Evolutionary conservation across 2,329 filamentous ascomycete genomes (phyloP).

Genomic region (Leptodontidium sp.): DNA sequence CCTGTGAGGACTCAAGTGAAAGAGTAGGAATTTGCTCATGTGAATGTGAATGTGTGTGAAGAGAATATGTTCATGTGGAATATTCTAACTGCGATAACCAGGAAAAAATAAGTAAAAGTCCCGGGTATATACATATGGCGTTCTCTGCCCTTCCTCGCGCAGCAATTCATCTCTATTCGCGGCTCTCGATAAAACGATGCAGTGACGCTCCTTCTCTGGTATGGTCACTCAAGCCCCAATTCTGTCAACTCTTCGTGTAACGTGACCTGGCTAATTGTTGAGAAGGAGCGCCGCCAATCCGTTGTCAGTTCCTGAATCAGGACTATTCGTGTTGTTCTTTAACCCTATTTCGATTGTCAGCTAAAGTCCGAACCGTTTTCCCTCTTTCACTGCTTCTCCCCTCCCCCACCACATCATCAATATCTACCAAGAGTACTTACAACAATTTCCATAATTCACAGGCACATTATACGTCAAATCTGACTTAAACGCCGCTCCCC

Average conservation of each 20-base stretch:
- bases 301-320: background rate
- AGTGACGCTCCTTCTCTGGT: background rate
- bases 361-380: background rate
- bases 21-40: too few species aligned
- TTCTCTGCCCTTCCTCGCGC: background rate
- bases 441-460: constrained; percentile 28
- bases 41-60: background rate
- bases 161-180: background rate
- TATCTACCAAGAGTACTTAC: background rate
- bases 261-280: background rate
- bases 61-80: background rate
- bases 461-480: constrained; percentile 20
- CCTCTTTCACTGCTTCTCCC: background rate
- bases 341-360: constrained; percentile 6
- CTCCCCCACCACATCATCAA: background rate
- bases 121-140: background rate
- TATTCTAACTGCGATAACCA: background rate
- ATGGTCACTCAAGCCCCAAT: background rate
- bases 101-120: background rate
- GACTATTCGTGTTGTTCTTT: constrained; percentile 13
- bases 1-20: too few species aligned
- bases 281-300: background rate
- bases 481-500: constrained; percentile 25
- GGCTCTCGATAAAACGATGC: background rate
- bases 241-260: background rate